Evolutionary conservation across 2,329 filamentous ascomycete species (phyloP).

Genomic region (Paracoccidioides lutzii): DNA sequence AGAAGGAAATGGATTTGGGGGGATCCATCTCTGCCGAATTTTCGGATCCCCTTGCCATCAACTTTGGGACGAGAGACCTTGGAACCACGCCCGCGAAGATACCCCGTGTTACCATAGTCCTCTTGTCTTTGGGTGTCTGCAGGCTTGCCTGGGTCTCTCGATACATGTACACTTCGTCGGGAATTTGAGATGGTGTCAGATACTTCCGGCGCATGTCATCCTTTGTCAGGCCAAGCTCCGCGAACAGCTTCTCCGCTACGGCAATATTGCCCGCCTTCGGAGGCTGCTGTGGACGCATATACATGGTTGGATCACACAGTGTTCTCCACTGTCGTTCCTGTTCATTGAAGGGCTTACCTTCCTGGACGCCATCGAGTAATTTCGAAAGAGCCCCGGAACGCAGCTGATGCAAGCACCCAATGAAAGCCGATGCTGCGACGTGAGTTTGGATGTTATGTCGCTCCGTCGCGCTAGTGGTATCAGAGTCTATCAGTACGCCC

Average conservation of each 20-base stretch:
- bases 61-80: not conserved
- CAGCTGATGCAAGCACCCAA: not conserved
- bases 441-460: not conserved
- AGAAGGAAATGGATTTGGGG: conserved; percentile 1
- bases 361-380: not conserved
- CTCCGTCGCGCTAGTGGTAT: not conserved
- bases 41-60: not conserved
- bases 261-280: not conserved
- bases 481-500: not conserved
- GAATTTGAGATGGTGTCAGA: not conserved
- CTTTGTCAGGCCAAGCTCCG: not conserved
- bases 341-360: not conserved
- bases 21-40: not conserved
- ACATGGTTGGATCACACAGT: not conserved
- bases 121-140: not conserved
- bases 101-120: not conserved
- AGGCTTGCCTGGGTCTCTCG: not conserved
- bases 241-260: not conserved
- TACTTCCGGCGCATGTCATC: not conserved
- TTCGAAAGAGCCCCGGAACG: not conserved
- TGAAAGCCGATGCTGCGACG: not conserved
- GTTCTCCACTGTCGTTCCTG: not conserved
- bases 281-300: not conserved
- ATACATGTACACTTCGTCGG: not conserved
- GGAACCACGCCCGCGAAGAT: not conserved